Evolutionary conservation across 345 rosid species (phyloP).

Genomic region (Salix caprea): DNA sequence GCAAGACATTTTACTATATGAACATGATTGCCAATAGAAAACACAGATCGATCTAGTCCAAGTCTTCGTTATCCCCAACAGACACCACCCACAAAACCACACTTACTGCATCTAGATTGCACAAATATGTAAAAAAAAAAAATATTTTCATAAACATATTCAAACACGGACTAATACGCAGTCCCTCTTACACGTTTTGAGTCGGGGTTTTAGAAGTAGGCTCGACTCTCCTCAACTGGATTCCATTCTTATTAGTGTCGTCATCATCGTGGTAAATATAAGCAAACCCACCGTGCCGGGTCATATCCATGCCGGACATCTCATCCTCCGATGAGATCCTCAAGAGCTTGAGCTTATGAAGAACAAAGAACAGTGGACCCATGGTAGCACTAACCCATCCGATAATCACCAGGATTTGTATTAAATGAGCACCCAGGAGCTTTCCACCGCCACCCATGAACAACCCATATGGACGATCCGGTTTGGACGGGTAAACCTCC

Average conservation of each 20-base stretch:
- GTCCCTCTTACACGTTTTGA: constrained; percentile 5
- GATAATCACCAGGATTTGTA: constrained; percentile 55
- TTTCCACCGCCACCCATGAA: constrained; percentile 88
- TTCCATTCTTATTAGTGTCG: constrained; percentile 31
- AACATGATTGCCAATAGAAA: neutral
- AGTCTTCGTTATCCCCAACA: constrained; percentile 7
- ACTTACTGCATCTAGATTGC: too few relatives aligned
- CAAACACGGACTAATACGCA: neutral
- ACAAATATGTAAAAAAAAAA: neutral
- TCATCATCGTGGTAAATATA: constrained; percentile 69
- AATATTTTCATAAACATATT: too few relatives aligned
- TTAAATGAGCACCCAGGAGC: constrained; percentile 73
- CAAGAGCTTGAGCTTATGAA: constrained; percentile 50
- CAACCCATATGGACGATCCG: constrained; percentile 51
- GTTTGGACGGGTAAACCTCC: constrained; percentile 43
- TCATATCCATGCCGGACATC: constrained; percentile 76
- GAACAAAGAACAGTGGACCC: constrained; percentile 67
- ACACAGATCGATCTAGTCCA: constrained; percentile 6
- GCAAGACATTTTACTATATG: neutral
- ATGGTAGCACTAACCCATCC: constrained; percentile 88
- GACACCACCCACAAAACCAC: neutral
- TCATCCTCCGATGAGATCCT: constrained; percentile 75
- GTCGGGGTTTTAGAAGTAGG: constrained; percentile 31
- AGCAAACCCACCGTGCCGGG: constrained; percentile 89
- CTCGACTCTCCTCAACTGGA: constrained; percentile 35